phyloP scores from a whole-genome alignment of 768 basidiomycete species.

The Amanita rubescens region DNA sequence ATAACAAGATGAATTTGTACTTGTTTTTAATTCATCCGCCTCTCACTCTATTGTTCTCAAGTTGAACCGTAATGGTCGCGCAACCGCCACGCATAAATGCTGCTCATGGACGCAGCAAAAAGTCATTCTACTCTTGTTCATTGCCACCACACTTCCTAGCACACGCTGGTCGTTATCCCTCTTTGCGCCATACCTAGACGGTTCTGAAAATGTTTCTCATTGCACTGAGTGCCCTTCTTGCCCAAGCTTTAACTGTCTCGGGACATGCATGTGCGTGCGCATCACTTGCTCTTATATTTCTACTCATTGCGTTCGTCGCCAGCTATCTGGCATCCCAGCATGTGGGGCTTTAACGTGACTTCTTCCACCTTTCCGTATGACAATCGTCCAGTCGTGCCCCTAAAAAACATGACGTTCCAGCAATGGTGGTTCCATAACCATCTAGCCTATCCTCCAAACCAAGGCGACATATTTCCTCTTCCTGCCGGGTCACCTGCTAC shows the following conservation, averaged over 20 bases:
- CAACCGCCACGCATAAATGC: background rate
- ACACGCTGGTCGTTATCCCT: background rate
- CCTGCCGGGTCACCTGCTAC: constrained; percentile 50
- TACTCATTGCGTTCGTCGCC: background rate
- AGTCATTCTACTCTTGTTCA: background rate
- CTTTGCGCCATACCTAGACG: background rate
- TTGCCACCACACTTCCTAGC: background rate
- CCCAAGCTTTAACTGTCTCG: background rate
- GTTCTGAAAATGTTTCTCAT: background rate
- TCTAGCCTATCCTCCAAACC: constrained; percentile 37
- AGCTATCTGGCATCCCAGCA: constrained; percentile 52
- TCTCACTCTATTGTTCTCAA: too few species aligned
- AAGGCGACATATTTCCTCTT: constrained; percentile 49
- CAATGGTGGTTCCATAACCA: constrained; percentile 52
- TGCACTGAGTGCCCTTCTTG: background rate
- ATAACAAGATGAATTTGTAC: too few species aligned
- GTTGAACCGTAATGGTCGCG: background rate
- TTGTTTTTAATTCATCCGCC: too few species aligned
- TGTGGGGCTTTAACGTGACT: constrained; percentile 69
- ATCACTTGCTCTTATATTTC: background rate
- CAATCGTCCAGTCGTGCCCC: constrained; percentile 39
- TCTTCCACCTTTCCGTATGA: constrained; percentile 19
- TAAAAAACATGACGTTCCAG: constrained; percentile 44
- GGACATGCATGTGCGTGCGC: background rate
- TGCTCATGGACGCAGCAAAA: background rate